phyloP scores from a whole-genome alignment of 768 basidiomycete genomes.

The Cystofilobasidium macerans region DNA sequence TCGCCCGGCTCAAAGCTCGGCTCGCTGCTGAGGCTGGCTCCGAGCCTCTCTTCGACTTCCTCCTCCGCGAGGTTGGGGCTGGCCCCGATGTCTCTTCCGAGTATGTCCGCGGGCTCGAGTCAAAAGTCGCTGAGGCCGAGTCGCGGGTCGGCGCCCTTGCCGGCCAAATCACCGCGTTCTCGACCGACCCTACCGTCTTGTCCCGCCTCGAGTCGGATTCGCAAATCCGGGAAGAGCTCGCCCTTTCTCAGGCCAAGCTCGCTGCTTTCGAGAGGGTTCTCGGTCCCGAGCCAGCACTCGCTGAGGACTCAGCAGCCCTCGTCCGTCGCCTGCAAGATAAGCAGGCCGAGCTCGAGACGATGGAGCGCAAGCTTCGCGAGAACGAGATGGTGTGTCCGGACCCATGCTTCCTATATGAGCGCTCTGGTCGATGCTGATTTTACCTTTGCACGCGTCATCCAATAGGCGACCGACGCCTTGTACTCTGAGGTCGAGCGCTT shows the following conservation, averaged over 20 bases:
- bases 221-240: slow-evolving; percentile 15
- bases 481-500: slow-evolving; percentile 77
- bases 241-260: slow-evolving; percentile 26
- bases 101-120: slow-evolving; percentile 48
- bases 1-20: slow-evolving; percentile 57
- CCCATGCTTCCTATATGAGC: neutral
- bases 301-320: slow-evolving; percentile 49
- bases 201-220: slow-evolving; percentile 7
- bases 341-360: slow-evolving; percentile 54
- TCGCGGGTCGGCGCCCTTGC: slow-evolving; percentile 28
- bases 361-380: slow-evolving; percentile 56
- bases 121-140: slow-evolving; percentile 39
- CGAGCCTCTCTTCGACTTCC: slow-evolving; percentile 60
- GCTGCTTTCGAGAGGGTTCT: slow-evolving; percentile 52
- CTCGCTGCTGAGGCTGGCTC: slow-evolving; percentile 61
- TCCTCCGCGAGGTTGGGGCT: slow-evolving; percentile 47
- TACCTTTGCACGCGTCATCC: neutral
- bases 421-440: neutral
- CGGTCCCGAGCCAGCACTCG: slow-evolving; percentile 46
- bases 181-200: neutral
- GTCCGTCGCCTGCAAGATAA: slow-evolving; percentile 51
- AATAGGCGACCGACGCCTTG: slow-evolving; percentile 61
- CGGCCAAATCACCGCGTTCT: slow-evolving; percentile 17
- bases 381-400: slow-evolving; percentile 48
- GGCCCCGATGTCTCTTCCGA: slow-evolving; percentile 30